Evolutionary conservation across 192 early-diverging fungal species (phyloP).

Genomic region (Thamnidium elegans): DNA sequence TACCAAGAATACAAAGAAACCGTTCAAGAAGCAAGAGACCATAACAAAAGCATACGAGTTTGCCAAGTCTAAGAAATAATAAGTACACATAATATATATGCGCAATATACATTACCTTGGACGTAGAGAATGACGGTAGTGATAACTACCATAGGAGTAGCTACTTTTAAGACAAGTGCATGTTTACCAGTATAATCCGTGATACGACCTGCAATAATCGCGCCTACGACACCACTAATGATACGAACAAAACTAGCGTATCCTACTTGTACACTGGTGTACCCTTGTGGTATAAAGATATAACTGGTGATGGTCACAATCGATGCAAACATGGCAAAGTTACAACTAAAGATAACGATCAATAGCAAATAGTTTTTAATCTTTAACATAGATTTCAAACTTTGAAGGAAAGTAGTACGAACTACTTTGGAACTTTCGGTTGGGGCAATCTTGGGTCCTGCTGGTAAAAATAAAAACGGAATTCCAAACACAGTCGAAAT

Average conservation of each 20-base stretch:
- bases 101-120: conserved; percentile 11
- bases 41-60: conserved; percentile 26
- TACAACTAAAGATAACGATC: conserved; percentile 10
- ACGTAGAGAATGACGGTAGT: conserved; percentile 26
- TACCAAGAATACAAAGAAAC: conserved; percentile 27
- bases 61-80: conserved; percentile 15
- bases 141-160: conserved; percentile 11
- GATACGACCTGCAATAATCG: conserved; percentile 12
- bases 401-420: conserved; percentile 15
- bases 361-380: conserved; percentile 20
- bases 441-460: conserved; percentile 19
- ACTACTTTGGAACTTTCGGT: conserved; percentile 7
- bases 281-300: conserved; percentile 14
- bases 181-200: conserved; percentile 21
- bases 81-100: neutral
- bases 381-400: conserved; percentile 8
- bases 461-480: conserved; percentile 23
- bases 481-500: conserved; percentile 16
- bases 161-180: conserved; percentile 22
- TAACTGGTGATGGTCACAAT: conserved; percentile 12
- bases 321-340: conserved; percentile 15
- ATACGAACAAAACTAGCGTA: conserved; percentile 17
- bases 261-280: conserved; percentile 6
- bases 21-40: conserved; percentile 22
- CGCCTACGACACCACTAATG: conserved; percentile 10